Conservation (phyloP, 2,329 filamentous ascomycete species). For the Trichoderma sp. region DNA sequence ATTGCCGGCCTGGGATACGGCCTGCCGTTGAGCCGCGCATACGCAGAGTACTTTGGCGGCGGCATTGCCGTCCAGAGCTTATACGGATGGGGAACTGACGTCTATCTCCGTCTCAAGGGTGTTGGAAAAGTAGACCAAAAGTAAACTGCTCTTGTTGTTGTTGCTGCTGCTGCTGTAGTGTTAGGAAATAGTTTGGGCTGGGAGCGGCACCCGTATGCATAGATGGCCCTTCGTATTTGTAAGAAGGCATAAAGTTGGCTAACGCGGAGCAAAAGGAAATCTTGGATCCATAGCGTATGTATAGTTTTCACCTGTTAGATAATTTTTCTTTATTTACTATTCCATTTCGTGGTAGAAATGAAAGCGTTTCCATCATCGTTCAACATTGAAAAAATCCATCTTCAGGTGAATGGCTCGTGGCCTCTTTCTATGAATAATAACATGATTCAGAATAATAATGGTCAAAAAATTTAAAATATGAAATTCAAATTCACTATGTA, state of each 20-base stretch:
- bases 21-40: conserved; percentile 83
- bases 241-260: background rate
- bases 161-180: background rate
- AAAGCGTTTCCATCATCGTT: background rate
- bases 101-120: conserved; percentile 66
- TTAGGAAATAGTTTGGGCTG: background rate
- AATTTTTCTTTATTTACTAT: background rate
- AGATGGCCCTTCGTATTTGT: background rate
- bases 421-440: background rate
- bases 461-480: background rate
- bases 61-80: conserved; percentile 94
- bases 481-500: background rate
- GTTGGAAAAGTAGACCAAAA: conserved; percentile 54
- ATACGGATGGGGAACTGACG: conserved; percentile 85
- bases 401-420: background rate
- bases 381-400: background rate
- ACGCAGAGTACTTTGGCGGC: conserved; percentile 97
- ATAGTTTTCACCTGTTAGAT: background rate
- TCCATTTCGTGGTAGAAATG: background rate
- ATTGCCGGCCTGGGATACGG: conserved; percentile 95
- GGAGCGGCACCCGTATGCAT: background rate
- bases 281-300: background rate
- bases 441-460: background rate
- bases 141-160: background rate
- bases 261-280: background rate